These are phyloP conservation scores for Bruguiera parviflora DNA, from an alignment of 345 rosid species.

Conservation along the genomic window DNA sequence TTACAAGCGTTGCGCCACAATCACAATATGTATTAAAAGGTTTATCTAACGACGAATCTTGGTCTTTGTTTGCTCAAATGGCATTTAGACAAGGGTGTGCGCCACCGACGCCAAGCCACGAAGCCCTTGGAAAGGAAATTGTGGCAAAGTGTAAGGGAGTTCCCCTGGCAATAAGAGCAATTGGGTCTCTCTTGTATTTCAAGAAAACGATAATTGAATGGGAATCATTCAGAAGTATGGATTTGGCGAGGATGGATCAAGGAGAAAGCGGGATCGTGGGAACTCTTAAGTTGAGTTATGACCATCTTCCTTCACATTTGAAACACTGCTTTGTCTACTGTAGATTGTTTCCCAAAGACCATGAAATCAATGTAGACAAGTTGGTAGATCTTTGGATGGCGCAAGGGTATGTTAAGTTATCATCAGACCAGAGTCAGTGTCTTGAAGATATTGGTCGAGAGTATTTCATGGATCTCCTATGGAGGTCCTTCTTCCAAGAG, in stretches of 20 bases:
- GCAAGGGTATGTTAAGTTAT: too few species aligned
- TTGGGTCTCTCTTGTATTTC: slow-evolving; percentile 11
- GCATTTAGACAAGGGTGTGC: slow-evolving; percentile 7
- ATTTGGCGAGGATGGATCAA: neutral
- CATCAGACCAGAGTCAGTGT: too few species aligned
- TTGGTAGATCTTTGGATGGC: slow-evolving; percentile 20
- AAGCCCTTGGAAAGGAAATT: slow-evolving; percentile 13
- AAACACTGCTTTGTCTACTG: slow-evolving; percentile 3
- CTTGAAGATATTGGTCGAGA: too few species aligned
- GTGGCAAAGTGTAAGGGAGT: slow-evolving; percentile 11
- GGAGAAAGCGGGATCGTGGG: neutral
- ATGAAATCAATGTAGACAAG: neutral
- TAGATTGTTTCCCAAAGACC: slow-evolving; percentile 29
- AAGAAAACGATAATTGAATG: slow-evolving; percentile 11
- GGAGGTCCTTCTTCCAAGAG: too few species aligned
- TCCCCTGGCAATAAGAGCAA: slow-evolving; percentile 13
- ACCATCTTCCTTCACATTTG: slow-evolving; percentile 31
- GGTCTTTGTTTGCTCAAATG: slow-evolving; percentile 17
- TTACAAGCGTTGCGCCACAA: neutral
- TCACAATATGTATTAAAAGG: neutral
- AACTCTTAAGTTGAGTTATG: slow-evolving; percentile 29
- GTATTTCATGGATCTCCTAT: too few species aligned
- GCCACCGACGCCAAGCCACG: neutral
- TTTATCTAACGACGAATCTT: slow-evolving; percentile 2
- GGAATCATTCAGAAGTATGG: neutral